A percentile compares a stretch with the other conserved stretches of the same genome.
Conservation (phyloP, 2,329 filamentous ascomycete species). For the Penicillium hordei region DNA sequence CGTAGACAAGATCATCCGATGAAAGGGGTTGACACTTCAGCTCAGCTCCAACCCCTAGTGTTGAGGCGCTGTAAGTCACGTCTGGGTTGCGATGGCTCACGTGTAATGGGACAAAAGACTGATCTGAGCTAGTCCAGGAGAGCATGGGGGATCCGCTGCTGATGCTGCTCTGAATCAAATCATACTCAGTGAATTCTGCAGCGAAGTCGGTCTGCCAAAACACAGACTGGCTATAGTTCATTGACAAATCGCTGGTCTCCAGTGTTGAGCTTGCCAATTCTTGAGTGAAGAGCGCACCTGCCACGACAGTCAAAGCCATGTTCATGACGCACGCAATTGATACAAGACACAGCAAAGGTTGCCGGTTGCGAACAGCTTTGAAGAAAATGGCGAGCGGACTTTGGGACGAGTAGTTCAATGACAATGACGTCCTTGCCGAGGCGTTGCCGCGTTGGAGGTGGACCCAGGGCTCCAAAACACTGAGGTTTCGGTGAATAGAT, state of each 20-base stretch:
- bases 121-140: constrained; percentile 34
- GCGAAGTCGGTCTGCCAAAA: constrained; percentile 35
- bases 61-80: constrained; percentile 29
- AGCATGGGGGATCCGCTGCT: constrained; percentile 34
- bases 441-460: constrained; percentile 36
- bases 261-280: constrained; percentile 29
- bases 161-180: constrained; percentile 38
- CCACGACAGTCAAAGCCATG: constrained; percentile 32
- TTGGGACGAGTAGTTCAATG: constrained; percentile 36
- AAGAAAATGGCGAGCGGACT: constrained; percentile 32
- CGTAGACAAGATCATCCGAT: constrained; percentile 15
- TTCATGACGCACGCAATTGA: constrained; percentile 35
- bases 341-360: constrained; percentile 30
- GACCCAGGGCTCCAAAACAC: constrained; percentile 38
- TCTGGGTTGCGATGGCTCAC: constrained; percentile 24
- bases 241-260: constrained; percentile 22
- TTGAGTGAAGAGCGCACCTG: constrained; percentile 37
- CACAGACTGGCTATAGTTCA: constrained; percentile 33
- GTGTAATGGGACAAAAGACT: constrained; percentile 32
- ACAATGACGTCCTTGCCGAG: constrained; percentile 27
- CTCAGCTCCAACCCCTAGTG: constrained; percentile 30
- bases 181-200: constrained; percentile 37
- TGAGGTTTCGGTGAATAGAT: constrained; percentile 37
- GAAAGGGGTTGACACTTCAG: constrained; percentile 27
- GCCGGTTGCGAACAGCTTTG: constrained; percentile 30